phyloP scores from a whole-genome alignment of 208 protist species.

The Trypanosoma congolense region DNA sequence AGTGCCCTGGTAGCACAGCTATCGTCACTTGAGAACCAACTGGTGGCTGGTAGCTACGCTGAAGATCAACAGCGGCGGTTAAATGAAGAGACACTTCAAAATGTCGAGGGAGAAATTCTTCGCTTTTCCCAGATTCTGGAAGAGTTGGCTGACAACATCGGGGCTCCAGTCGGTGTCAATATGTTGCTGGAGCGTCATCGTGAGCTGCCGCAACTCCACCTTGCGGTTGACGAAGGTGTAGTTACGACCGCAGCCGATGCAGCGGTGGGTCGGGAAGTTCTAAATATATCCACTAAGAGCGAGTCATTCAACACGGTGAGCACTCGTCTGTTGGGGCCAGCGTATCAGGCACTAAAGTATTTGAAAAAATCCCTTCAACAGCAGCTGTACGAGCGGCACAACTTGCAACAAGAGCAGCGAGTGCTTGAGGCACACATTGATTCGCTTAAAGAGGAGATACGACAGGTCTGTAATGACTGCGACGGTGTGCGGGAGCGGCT shows the following conservation, averaged over 20 bases:
- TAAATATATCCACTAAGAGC: constrained; percentile 14
- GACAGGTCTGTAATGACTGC: constrained; percentile 9
- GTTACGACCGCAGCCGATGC: background rate
- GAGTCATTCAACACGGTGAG: background rate
- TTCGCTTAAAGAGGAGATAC: constrained; percentile 19
- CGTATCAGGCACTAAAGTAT: constrained; percentile 5
- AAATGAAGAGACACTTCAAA: constrained; percentile 9
- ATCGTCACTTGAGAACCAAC: constrained; percentile 21
- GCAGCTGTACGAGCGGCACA: constrained; percentile 8
- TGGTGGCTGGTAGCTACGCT: constrained; percentile 7
- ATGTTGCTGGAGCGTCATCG: background rate
- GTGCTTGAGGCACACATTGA: constrained; percentile 21
- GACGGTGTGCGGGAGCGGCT: constrained; percentile 18
- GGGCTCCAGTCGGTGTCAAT: background rate
- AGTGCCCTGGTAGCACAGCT: constrained; percentile 17
- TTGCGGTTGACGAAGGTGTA: constrained; percentile 2
- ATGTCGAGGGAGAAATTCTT: constrained; percentile 6
- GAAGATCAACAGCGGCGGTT: constrained; percentile 12
- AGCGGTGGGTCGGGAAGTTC: constrained; percentile 1
- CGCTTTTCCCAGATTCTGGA: constrained; percentile 7
- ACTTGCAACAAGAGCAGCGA: constrained; percentile 6
- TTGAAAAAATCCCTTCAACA: constrained; percentile 14
- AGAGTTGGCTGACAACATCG: background rate
- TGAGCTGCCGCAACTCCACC: background rate
- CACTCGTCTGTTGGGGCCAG: constrained; percentile 6